Evolutionary conservation across 2,329 filamentous ascomycete species (phyloP), one percentile per base, ranked within the genome.

Genomic region (Juglanconis sp.): DNA sequence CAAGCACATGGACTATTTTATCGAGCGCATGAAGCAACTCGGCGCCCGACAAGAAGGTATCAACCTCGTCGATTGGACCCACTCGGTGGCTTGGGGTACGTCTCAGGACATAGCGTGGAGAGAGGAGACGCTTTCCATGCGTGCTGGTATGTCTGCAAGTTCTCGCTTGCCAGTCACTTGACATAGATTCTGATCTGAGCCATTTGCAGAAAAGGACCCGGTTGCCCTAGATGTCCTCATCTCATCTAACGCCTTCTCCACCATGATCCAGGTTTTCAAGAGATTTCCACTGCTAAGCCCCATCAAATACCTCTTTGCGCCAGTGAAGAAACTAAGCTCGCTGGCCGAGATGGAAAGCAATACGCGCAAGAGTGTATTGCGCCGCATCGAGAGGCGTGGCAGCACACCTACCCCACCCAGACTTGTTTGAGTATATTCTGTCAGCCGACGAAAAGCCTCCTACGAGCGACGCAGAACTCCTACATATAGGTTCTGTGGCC

Each of bases 191-290:
- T 46, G 42, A 46, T 46, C 15, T n/a, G n/a, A 17, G 42, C 42
- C n/a, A 46, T 17, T 7, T 17, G 42, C 42, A 46, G 42, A 17
- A 24, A 46, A 46, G 42, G 42, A 46, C n/a, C 42, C 42, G 42
- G 42, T 46, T 24, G 42, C 38, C 17, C 42, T 55, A 11, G 31
- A 55, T 13, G 53, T 34, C 5, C 53, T 55, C 10, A 15, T 55
- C 6, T 17, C 53, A 1, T 55, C 46, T 30, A 55, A 55, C 13
- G 24, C 53, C 7, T 55, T 55, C 32, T 38, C 53, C 42, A 55
- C 53, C 11, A n/a, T 55, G 30, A 55, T 55, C 2, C 53, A 47
- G n/a, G 53, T 55, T 1, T 56, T 56, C 46, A 56, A 56, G 10
- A 15, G 54, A 4, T 50, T 50, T 17, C 46, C 54, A 9, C 9